A percentile compares a stretch with the other conserved stretches of the same genome.
phyloP scores from a whole-genome alignment of 352 stramenopile genomes.

The Globisporangium takayamanum region DNA sequence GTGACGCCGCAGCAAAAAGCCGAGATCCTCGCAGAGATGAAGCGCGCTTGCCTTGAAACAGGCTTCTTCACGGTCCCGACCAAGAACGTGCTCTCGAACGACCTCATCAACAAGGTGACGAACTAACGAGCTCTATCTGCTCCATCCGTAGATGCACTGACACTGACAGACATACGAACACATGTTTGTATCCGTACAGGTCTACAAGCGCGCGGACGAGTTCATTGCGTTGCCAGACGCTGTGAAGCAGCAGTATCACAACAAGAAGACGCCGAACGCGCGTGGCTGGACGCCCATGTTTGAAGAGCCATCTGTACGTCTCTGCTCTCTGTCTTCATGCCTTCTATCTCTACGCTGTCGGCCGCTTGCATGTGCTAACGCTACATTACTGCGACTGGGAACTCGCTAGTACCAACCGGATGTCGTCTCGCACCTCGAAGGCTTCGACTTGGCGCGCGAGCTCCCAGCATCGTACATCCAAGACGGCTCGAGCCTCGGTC shows the following conservation, averaged over 20 bases:
- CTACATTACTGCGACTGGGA: not conserved
- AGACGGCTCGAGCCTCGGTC: constrained; percentile 57
- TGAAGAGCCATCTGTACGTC: constrained; percentile 66
- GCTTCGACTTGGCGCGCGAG: constrained; percentile 67
- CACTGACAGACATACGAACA: not conserved
- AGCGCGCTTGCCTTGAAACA: constrained; percentile 41
- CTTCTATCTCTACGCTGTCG: not conserved
- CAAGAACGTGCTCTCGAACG: constrained; percentile 37
- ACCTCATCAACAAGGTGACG: constrained; percentile 42
- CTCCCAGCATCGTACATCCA: constrained; percentile 47
- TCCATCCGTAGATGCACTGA: not conserved
- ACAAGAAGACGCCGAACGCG: constrained; percentile 66
- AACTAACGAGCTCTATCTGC: not conserved
- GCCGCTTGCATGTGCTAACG: not conserved
- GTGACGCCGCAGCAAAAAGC: constrained; percentile 20
- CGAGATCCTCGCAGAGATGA: constrained; percentile 51
- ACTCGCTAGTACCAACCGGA: constrained; percentile 58
- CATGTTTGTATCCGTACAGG: constrained; percentile 12
- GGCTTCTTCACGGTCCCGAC: constrained; percentile 82
- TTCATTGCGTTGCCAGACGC: constrained; percentile 54
- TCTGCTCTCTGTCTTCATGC: not conserved
- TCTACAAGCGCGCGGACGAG: constrained; percentile 60
- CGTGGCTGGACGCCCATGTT: constrained; percentile 80
- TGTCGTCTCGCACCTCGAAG: constrained; percentile 68
- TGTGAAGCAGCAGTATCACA: constrained; percentile 72